Evolutionary conservation across 805 yeast species (phyloP), one percentile per base, ranked within the genome.

Genomic region (Osmozyma mogii): DNA sequence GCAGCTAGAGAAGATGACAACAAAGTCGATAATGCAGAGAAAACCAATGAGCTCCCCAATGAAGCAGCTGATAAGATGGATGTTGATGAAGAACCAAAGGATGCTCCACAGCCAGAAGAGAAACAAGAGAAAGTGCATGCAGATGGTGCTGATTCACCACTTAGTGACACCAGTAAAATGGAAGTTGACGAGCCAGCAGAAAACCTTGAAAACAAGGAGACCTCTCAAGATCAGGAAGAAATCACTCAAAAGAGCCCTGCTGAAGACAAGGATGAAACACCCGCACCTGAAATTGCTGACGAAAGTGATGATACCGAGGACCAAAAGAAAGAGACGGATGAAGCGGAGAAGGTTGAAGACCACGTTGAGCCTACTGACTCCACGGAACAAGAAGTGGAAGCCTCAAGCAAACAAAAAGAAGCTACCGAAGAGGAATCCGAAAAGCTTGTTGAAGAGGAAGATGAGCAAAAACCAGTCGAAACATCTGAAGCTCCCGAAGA

Each of bases 11-110:
- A 12, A 15, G 29, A 24, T 14, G 24, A 23, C 3, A 28, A 28
- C 16, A 14, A 15, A 22, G 24, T 17, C 7, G 27, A 15, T 31
- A 28, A 36, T 27, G 43, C 42, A 31, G 47, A 41, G 35, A 33
- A 36, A 25, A 38, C 43, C 22, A 56, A 15, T 15, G 29, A 44
- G 24, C 35, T 46, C 16, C 44, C 32, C 29, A 16, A 37, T 43
- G 31, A 21, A 15, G 22, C 19, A 17, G 25, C 27, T 13, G 39
- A 25, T 17, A 33, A 20, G 12, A 27, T 21, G 10, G 25, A 24
- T 31, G 34, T 15, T 15, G 26, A 24, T 3, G 37, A 37, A 18
- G 36, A 22, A 3, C 35, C 20, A n/a, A 29, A 28, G 12, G 41
- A 30, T 11, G 24, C 9, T 13, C 28, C 24, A 9, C 35, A 27